Percentiles rank a stretch among this genome's conserved stretches.
Conservation (phyloP, 2,329 filamentous ascomycete genomes). For the Rutstroemia sp. region DNA sequence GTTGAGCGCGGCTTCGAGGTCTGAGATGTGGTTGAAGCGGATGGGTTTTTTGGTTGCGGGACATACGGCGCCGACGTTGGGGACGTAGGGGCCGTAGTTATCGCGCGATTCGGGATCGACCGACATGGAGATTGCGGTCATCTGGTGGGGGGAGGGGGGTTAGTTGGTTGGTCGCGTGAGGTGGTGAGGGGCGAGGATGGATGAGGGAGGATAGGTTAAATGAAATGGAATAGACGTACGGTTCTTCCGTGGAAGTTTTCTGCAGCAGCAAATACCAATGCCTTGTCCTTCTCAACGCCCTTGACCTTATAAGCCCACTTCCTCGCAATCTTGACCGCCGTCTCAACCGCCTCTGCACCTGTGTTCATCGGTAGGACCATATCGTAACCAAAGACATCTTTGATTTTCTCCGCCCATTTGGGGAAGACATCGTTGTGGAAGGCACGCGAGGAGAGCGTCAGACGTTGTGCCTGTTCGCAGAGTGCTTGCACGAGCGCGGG, state of each 20-base stretch:
- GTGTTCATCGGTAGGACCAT: slow-evolving; percentile 99
- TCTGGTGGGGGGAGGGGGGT: slow-evolving; percentile 32
- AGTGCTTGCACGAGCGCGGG: slow-evolving; percentile 89
- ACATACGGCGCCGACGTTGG: slow-evolving; percentile 70
- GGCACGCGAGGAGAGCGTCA: slow-evolving; percentile 88
- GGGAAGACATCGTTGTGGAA: slow-evolving; percentile 99
- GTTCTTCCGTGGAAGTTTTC: slow-evolving; percentile 98
- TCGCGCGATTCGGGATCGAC: slow-evolving; percentile 88
- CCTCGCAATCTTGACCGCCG: slow-evolving; percentile 87
- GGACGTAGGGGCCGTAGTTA: slow-evolving; percentile 94
- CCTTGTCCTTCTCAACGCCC: slow-evolving; percentile 76
- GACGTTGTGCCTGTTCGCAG: slow-evolving; percentile 76
- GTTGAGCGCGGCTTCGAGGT: slow-evolving; percentile 73
- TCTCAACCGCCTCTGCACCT: slow-evolving; percentile 92
- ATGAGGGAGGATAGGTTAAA: neutral
- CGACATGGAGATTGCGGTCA: slow-evolving; percentile 91
- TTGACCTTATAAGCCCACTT: slow-evolving; percentile 99
- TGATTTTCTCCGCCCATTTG: slow-evolving; percentile 88
- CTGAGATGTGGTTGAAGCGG: slow-evolving; percentile 76
- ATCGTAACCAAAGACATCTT: slow-evolving; percentile 83
- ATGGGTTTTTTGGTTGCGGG: slow-evolving; percentile 73
- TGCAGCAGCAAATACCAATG: slow-evolving; percentile 72
- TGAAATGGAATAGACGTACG: slow-evolving; percentile 42
- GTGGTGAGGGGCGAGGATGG: neutral
- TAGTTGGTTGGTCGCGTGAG: no score